phyloP scores from a whole-genome alignment of 2,329 filamentous ascomycete genomes.

The Botrytis byssoidea region DNA sequence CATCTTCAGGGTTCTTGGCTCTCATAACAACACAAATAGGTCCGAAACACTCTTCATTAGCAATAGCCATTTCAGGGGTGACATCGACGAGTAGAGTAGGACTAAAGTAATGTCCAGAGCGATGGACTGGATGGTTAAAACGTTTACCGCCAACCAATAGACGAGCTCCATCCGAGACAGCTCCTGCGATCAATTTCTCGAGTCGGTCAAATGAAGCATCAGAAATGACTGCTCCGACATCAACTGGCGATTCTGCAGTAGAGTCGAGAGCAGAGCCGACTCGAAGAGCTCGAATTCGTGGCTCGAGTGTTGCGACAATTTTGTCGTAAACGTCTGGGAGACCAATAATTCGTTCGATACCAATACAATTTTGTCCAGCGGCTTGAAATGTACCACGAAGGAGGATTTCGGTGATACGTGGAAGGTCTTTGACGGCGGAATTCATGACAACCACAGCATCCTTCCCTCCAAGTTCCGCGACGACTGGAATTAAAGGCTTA shows the following conservation, averaged over 20 bases:
- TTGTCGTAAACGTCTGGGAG: constrained; percentile 72
- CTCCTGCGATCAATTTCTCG: constrained; percentile 73
- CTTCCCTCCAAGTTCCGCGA: constrained; percentile 92
- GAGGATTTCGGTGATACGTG: constrained; percentile 75
- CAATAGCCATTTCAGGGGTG: constrained; percentile 79
- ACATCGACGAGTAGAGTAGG: constrained; percentile 93
- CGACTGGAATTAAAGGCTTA: constrained; percentile 79
- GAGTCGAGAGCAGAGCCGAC: constrained; percentile 66
- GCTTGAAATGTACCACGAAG: constrained; percentile 94
- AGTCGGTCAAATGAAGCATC: constrained; percentile 71
- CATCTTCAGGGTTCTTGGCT: constrained; percentile 59
- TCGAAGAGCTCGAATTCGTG: constrained; percentile 71
- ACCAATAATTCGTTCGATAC: constrained; percentile 89
- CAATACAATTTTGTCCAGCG: constrained; percentile 95
- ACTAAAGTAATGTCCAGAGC: constrained; percentile 83
- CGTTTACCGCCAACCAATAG: constrained; percentile 78
- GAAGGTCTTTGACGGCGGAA: constrained; percentile 61
- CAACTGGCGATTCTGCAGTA: constrained; percentile 53
- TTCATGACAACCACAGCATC: constrained; percentile 89
- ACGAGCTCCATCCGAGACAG: constrained; percentile 73
- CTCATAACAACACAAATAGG: constrained; percentile 86
- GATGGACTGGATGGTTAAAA: constrained; percentile 68
- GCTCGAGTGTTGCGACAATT: constrained; percentile 68
- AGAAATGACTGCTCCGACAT: constrained; percentile 90
- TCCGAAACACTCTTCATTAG: constrained; percentile 88